A percentile compares a stretch with the other conserved stretches of the same genome.
phyloP scores from a whole-genome alignment of 106 monocot species.

The Platanthera guangdongensis region DNA sequence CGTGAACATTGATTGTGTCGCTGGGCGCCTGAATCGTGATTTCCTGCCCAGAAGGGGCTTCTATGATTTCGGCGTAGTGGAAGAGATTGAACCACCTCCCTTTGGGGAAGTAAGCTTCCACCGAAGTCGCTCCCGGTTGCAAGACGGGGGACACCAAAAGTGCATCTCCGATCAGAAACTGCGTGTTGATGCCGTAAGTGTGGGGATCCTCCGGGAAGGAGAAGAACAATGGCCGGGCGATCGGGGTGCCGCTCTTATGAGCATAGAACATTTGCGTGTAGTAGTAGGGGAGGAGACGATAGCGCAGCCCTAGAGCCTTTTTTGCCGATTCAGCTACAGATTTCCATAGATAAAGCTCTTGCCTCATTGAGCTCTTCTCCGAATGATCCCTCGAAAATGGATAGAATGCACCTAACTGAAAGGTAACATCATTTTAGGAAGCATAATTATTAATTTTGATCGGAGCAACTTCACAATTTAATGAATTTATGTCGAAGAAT shows the following conservation, averaged over 20 bases:
- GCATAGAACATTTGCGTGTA: conserved; percentile 81
- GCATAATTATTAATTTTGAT: neutral
- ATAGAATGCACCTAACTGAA: conserved; percentile 75
- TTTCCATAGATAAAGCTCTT: conserved; percentile 68
- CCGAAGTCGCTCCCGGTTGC: conserved; percentile 3
- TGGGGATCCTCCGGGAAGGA: conserved; percentile 51
- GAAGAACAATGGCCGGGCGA: conserved; percentile 81
- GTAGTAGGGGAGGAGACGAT: conserved; percentile 64
- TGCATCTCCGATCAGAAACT: conserved; percentile 48
- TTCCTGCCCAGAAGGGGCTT: neutral
- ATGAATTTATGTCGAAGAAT: neutral
- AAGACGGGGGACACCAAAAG: conserved; percentile 17
- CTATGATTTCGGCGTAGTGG: neutral
- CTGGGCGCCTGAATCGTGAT: conserved; percentile 6
- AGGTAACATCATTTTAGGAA: neutral
- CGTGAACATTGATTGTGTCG: conserved; percentile 18
- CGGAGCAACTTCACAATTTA: neutral
- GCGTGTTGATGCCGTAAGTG: conserved; percentile 35
- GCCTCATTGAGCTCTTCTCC: conserved; percentile 13
- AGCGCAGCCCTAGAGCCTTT: conserved; percentile 62
- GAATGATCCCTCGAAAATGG: conserved; percentile 76
- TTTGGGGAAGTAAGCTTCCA: conserved; percentile 13
- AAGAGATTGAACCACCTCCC: conserved; percentile 19
- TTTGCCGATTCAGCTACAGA: conserved; percentile 43
- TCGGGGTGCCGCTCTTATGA: conserved; percentile 53